phyloP scores from a whole-genome alignment of 257 asterid species.

The Solanum virginianum region DNA sequence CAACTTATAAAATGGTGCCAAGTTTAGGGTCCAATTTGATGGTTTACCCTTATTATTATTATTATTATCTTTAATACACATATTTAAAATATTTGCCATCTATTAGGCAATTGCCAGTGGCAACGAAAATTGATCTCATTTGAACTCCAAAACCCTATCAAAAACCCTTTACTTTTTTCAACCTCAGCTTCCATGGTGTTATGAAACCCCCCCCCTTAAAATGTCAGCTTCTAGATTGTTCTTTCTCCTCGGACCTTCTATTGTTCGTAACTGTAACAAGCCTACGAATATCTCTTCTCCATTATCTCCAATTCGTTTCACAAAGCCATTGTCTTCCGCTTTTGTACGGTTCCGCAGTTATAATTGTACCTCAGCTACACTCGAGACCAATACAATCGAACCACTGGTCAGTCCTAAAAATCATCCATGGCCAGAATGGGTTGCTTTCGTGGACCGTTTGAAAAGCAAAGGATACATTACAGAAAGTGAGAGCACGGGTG shows the following conservation, averaged over 20 bases:
- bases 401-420: background rate
- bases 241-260: slow-evolving; percentile 35
- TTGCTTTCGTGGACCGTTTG: slow-evolving; percentile 53
- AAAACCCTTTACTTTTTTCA: background rate
- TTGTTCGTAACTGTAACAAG: slow-evolving; percentile 11
- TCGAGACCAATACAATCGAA: background rate
- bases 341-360: slow-evolving; percentile 25
- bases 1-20: no score
- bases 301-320: slow-evolving; percentile 6
- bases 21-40: no score
- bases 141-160: background rate
- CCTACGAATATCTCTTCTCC: slow-evolving; percentile 2
- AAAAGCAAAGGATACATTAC: slow-evolving; percentile 57
- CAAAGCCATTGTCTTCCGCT: slow-evolving; percentile 1
- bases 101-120: background rate
- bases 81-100: no score
- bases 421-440: slow-evolving; percentile 99
- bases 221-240: slow-evolving; percentile 40
- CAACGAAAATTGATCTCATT: background rate
- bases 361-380: slow-evolving; percentile 28
- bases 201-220: background rate
- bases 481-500: background rate
- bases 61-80: no score
- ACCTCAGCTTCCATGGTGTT: background rate
- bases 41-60: no score